Evolutionary conservation across 2,329 filamentous ascomycete species (phyloP).

Genomic region (Neurospora sp.): DNA sequence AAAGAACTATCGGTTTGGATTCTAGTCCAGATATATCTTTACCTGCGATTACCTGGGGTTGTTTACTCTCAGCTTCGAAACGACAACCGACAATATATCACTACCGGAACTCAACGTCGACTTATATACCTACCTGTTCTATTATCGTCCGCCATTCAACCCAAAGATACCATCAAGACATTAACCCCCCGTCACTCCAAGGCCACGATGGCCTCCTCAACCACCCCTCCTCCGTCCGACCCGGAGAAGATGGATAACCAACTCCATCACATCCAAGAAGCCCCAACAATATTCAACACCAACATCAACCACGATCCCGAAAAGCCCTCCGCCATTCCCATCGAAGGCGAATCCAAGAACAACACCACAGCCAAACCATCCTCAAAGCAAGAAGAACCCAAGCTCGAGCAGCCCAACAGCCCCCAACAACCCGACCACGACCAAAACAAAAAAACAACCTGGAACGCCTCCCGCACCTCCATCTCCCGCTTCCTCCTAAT

Average conservation of each 20-base stretch:
- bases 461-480: constrained; percentile 54
- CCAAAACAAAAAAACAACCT: constrained; percentile 36
- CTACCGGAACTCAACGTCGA: no score
- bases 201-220: neutral
- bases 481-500: constrained; percentile 47
- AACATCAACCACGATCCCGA: neutral
- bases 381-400: neutral
- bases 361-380: neutral
- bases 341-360: neutral
- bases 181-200: neutral
- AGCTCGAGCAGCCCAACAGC: neutral
- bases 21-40: no score
- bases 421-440: neutral
- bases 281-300: neutral
- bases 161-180: neutral
- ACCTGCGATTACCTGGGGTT: no score
- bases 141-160: neutral
- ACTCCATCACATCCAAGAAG: neutral
- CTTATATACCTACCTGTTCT: neutral
- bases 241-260: neutral
- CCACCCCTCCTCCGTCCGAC: neutral
- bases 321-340: neutral
- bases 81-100: no score
- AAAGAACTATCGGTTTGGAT: no score
- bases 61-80: no score